phyloP scores from a whole-genome alignment of 202 grass and related monocot species.

The Bolboschoenoplectus hybrid region DNA sequence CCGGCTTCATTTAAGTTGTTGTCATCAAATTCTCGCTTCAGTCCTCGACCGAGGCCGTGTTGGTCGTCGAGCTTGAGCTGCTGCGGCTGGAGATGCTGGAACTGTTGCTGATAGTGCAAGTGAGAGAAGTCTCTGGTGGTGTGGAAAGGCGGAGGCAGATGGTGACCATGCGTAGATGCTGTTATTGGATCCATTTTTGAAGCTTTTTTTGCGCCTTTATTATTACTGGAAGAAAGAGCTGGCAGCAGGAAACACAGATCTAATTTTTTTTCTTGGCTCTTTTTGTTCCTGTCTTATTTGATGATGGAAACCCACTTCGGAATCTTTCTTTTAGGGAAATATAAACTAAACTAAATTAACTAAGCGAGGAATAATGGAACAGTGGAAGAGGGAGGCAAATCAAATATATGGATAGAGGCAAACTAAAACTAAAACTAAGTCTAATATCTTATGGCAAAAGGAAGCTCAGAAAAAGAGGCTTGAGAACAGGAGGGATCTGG shows the following conservation, averaged over 20 bases:
- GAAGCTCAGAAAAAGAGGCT: slow-evolving; percentile 31
- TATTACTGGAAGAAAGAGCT: slow-evolving; percentile 21
- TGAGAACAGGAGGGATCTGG: slow-evolving; percentile 32
- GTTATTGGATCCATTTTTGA: slow-evolving; percentile 48
- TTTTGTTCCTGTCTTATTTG: slow-evolving; percentile 10
- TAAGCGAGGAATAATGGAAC: slow-evolving; percentile 38
- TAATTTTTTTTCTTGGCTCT: not conserved
- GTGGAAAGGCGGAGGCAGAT: slow-evolving; percentile 49
- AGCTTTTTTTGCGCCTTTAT: not conserved
- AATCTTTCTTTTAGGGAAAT: slow-evolving; percentile 41
- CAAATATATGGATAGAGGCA: not conserved
- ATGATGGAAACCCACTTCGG: slow-evolving; percentile 15
- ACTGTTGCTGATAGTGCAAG: slow-evolving; percentile 44
- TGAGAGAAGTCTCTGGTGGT: slow-evolving; percentile 42
- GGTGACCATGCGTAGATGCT: slow-evolving; percentile 41
- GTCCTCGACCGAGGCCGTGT: not conserved
- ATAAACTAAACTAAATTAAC: slow-evolving; percentile 26
- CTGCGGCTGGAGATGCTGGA: slow-evolving; percentile 26
- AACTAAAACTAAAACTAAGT: not conserved
- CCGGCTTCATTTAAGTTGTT: slow-evolving; percentile 14
- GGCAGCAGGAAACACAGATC: not conserved
- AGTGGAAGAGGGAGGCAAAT: slow-evolving; percentile 17
- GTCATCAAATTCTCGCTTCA: slow-evolving; percentile 40
- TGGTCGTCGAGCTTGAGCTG: slow-evolving; percentile 38
- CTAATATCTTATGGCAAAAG: slow-evolving; percentile 22